phyloP scores from a whole-genome alignment of 257 asterid genomes.

The Plectranthus barbatus region DNA sequence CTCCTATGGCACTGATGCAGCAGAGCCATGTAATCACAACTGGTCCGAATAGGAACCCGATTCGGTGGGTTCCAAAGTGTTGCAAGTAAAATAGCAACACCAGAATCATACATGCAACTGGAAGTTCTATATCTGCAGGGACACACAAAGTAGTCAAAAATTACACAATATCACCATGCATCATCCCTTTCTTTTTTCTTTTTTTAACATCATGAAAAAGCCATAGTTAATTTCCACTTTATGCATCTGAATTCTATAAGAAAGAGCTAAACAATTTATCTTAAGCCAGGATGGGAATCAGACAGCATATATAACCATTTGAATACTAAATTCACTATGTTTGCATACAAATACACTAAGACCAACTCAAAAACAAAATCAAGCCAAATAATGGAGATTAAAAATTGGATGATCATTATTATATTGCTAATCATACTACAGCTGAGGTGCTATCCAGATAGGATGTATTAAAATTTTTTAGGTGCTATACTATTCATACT shows the following conservation, averaged over 20 bases:
- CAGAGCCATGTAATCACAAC: conserved; percentile 81
- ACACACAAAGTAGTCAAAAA: not conserved
- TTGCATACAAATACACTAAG: not conserved
- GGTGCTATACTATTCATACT: not conserved
- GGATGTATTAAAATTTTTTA: not conserved
- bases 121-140: conserved; percentile 81
- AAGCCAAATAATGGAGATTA: not conserved
- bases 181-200: not conserved
- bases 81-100: conserved; percentile 69
- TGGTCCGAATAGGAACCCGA: conserved; percentile 90
- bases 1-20: conserved; percentile 85
- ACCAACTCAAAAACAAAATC: not conserved
- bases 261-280: not conserved
- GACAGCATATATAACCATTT: not conserved
- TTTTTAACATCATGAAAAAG: not conserved
- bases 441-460: not conserved
- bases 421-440: not conserved
- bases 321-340: not conserved
- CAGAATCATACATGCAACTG: conserved; percentile 72
- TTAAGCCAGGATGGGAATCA: not conserved
- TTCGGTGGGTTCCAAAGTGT: conserved; percentile 83
- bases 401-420: not conserved
- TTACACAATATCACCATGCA: not conserved
- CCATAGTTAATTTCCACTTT: not conserved
- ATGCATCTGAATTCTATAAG: not conserved